These are phyloP conservation scores for Mycena belliarum DNA, from an alignment of 768 basidiomycete species.

Conservation along the genomic window DNA sequence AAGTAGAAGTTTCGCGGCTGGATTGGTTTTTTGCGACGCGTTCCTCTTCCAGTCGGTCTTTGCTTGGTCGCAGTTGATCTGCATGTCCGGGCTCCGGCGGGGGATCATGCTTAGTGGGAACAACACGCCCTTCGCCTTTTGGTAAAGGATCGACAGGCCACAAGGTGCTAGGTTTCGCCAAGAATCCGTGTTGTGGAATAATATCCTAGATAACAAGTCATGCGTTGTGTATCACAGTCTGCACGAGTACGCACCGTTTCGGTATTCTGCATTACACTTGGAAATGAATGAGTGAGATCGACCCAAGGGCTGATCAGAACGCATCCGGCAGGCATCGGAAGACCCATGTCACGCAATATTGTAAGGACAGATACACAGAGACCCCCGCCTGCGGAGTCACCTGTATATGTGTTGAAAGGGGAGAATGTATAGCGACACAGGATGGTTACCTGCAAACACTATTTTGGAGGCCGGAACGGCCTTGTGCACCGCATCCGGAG, in stretches of 20 bases:
- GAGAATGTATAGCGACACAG: too few species aligned
- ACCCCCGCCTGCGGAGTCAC: conserved; percentile 79
- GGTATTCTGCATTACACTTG: conserved; percentile 69
- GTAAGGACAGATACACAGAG: conserved; percentile 62
- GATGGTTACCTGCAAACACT: conserved; percentile 54
- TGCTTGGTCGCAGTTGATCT: conserved; percentile 44
- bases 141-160: conserved; percentile 55
- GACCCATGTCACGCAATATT: conserved; percentile 65
- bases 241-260: conserved; percentile 54
- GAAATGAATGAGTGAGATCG: conserved; percentile 85
- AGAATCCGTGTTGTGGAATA: conserved; percentile 61
- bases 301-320: conserved; percentile 83
- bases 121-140: conserved; percentile 35
- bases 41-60: conserved; percentile 27
- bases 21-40: not conserved
- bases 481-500: conserved; percentile 60
- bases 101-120: conserved; percentile 37
- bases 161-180: conserved; percentile 56
- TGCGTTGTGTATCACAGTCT: too few species aligned
- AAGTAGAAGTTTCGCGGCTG: not conserved
- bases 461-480: conserved; percentile 67
- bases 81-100: conserved; percentile 52
- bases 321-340: conserved; percentile 74
- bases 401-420: not conserved
- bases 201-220: conserved; percentile 75